Evolutionary conservation across 2,329 filamentous ascomycete genomes (phyloP).

Genomic region (Fusarium falciforme): DNA sequence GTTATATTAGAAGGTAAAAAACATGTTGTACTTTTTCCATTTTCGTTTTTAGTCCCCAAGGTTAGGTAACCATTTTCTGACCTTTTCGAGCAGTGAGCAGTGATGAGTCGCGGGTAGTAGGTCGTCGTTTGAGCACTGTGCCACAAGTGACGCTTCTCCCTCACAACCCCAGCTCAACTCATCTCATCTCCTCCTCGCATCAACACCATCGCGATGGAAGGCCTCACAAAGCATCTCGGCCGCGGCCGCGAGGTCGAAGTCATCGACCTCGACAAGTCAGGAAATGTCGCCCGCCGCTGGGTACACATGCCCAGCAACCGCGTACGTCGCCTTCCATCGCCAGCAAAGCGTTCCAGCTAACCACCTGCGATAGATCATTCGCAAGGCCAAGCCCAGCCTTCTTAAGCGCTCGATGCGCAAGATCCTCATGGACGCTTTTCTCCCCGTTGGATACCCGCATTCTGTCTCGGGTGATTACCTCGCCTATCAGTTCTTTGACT

Average conservation of each 20-base stretch:
- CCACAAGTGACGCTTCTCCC: not conserved
- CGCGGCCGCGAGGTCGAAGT: conserved; percentile 46
- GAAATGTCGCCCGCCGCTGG: conserved; percentile 51
- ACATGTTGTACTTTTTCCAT: not conserved
- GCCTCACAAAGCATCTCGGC: conserved; percentile 39
- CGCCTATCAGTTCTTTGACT: conserved; percentile 77
- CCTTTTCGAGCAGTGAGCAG: not conserved
- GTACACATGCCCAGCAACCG: conserved; percentile 43
- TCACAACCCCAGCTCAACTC: not conserved
- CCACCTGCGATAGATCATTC: conserved; percentile 32
- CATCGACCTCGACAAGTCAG: conserved; percentile 53
- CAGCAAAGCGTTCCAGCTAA: not conserved
- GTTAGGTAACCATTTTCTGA: not conserved
- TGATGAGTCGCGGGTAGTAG: not conserved
- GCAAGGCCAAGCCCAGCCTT: conserved; percentile 34
- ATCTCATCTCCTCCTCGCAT: not conserved
- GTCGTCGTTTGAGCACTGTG: not conserved
- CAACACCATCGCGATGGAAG: conserved; percentile 27
- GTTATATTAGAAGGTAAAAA: not conserved
- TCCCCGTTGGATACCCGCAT: conserved; percentile 88
- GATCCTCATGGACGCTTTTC: conserved; percentile 66
- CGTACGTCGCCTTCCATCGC: conserved; percentile 25
- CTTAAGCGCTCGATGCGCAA: conserved; percentile 44
- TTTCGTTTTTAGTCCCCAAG: not conserved
- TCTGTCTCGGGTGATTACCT: conserved; percentile 89